phyloP scores from a whole-genome alignment of 768 basidiomycete species.

The Serendipita vermifera region DNA sequence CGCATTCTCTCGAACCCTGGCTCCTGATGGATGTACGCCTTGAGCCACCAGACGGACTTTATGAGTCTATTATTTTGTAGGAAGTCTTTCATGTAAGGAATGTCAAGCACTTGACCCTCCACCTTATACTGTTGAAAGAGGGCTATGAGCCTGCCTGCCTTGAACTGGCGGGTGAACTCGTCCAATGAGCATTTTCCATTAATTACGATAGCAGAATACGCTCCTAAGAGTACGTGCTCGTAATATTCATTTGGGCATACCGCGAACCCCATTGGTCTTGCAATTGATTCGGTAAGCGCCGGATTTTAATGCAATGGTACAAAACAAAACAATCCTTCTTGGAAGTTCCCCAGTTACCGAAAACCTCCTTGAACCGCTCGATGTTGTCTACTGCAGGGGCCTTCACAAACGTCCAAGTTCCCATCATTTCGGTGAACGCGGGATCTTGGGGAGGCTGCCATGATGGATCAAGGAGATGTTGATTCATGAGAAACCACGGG shows the following conservation, averaged over 20 bases:
- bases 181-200: slow-evolving; percentile 30
- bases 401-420: no score
- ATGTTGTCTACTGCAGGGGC: no score
- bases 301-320: no score
- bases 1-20: background rate
- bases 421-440: no score
- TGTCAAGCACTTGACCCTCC: background rate
- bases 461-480: slow-evolving; percentile 21
- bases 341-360: no score
- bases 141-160: slow-evolving; percentile 17
- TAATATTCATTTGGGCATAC: no score
- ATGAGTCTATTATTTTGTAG: slow-evolving; percentile 16
- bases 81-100: slow-evolving; percentile 20
- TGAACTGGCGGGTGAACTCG: slow-evolving; percentile 25
- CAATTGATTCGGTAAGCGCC: no score
- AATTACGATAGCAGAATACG: no score
- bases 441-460: slow-evolving; percentile 3
- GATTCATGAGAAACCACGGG: slow-evolving; percentile 28
- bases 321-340: no score
- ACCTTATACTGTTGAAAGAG: slow-evolving; percentile 21
- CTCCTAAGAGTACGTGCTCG: no score
- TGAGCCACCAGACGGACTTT: slow-evolving; percentile 30
- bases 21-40: slow-evolving; percentile 20
- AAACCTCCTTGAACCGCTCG: no score
- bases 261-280: no score